Evolutionary conservation across 2,329 filamentous ascomycete genomes (phyloP).

Genomic region (Colletotrichum sp.): DNA sequence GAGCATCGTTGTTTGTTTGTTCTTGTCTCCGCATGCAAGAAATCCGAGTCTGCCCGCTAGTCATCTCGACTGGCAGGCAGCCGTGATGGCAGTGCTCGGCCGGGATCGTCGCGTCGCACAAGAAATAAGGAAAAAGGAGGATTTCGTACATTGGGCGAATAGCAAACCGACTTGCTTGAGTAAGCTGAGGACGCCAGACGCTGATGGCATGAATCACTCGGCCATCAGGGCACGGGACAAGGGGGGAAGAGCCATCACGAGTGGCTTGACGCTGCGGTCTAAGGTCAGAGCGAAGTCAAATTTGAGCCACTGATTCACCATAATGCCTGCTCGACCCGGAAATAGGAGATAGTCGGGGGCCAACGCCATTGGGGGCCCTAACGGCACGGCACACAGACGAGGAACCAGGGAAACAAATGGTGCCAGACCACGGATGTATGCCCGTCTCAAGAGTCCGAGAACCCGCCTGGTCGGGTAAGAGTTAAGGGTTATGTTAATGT

Average conservation of each 20-base stretch:
- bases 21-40: neutral
- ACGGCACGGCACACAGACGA: neutral
- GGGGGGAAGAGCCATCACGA: neutral
- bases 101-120: neutral
- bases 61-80: neutral
- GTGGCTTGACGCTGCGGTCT: neutral
- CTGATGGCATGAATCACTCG: neutral
- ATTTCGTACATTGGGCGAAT: neutral
- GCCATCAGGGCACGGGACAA: neutral
- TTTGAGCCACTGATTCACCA: neutral
- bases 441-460: neutral
- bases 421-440: neutral
- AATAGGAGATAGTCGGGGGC: neutral
- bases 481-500: neutral
- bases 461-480: neutral
- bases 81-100: neutral
- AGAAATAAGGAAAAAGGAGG: neutral
- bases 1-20: neutral
- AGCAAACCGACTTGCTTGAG: neutral
- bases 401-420: neutral
- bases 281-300: neutral
- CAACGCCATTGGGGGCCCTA: neutral
- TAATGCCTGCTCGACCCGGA: neutral
- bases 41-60: neutral
- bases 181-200: neutral